Percentiles rank a stretch among this genome's conserved stretches.
phyloP scores from a whole-genome alignment of 208 protist genomes.

The Trypanosoma avium region DNA sequence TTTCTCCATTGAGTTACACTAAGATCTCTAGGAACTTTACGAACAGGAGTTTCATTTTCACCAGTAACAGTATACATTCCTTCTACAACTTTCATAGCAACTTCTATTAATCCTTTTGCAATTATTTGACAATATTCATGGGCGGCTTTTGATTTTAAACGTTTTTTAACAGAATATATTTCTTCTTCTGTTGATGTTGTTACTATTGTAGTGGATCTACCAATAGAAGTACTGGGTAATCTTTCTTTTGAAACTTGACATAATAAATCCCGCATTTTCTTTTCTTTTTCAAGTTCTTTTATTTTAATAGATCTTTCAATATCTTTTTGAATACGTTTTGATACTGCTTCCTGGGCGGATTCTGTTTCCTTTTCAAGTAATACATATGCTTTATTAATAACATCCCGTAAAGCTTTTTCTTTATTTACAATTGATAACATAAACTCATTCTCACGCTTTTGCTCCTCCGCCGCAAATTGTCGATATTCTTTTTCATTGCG shows the following conservation, averaged over 20 bases:
- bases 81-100: constrained; percentile 74
- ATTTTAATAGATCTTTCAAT: constrained; percentile 12
- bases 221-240: no score
- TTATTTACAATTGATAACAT: constrained; percentile 26
- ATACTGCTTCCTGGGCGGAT: constrained; percentile 10
- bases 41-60: constrained; percentile 41
- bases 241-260: not conserved
- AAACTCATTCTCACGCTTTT: constrained; percentile 36
- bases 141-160: constrained; percentile 13
- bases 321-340: constrained; percentile 11
- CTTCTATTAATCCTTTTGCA: constrained; percentile 48
- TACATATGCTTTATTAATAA: constrained; percentile 35
- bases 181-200: no score
- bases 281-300: constrained; percentile 19
- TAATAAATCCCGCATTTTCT: constrained; percentile 17
- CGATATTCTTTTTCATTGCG: constrained; percentile 65
- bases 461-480: constrained; percentile 45
- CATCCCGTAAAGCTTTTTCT: constrained; percentile 26
- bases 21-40: constrained; percentile 57
- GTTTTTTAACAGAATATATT: not conserved
- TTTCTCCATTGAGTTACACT: constrained; percentile 61
- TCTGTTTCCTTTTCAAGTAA: constrained; percentile 37
- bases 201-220: no score
- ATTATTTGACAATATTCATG: constrained; percentile 46
- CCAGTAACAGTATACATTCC: constrained; percentile 48